These are phyloP conservation scores for Tylopilus intermedius DNA, from an alignment of 768 basidiomycete species.

Conservation along the genomic window DNA sequence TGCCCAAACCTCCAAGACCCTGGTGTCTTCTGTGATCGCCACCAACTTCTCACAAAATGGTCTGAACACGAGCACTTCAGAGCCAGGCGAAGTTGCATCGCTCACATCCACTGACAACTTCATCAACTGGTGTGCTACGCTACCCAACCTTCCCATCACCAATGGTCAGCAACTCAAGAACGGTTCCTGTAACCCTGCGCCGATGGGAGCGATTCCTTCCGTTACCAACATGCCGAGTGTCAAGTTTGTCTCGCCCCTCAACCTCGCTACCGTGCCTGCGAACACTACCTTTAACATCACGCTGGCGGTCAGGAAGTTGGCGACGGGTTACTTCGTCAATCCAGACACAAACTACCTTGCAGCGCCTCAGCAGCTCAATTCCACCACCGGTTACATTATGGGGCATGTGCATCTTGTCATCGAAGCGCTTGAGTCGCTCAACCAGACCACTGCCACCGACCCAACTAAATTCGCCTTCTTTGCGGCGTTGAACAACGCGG, in stretches of 20 bases:
- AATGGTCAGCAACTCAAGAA: conserved; percentile 50
- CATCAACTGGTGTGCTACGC: conserved; percentile 59
- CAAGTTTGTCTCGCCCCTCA: conserved; percentile 49
- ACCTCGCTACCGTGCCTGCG: conserved; percentile 38
- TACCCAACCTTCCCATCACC: conserved; percentile 48
- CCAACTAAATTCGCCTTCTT: conserved; percentile 56
- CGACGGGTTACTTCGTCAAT: conserved; percentile 58
- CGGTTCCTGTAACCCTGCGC: conserved; percentile 58
- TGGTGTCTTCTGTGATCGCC: conserved; percentile 48
- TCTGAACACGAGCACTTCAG: conserved; percentile 23
- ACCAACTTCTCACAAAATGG: conserved; percentile 54
- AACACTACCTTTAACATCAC: conserved; percentile 50
- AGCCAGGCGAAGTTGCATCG: conserved; percentile 49
- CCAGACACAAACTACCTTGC: conserved; percentile 47
- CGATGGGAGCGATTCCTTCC: conserved; percentile 56
- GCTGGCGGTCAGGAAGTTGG: conserved; percentile 41
- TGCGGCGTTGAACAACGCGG: conserved; percentile 43
- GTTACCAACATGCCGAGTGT: conserved; percentile 46
- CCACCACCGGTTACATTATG: conserved; percentile 42
- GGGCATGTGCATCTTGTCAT: conserved; percentile 65
- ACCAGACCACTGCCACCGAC: conserved; percentile 45
- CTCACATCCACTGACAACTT: conserved; percentile 69
- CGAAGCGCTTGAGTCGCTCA: conserved; percentile 44
- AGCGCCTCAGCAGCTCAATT: conserved; percentile 50
- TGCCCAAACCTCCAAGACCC: conserved; percentile 31